phyloP scores from a whole-genome alignment of 352 stramenopile species.

The Globisporangium sylvaticum region DNA sequence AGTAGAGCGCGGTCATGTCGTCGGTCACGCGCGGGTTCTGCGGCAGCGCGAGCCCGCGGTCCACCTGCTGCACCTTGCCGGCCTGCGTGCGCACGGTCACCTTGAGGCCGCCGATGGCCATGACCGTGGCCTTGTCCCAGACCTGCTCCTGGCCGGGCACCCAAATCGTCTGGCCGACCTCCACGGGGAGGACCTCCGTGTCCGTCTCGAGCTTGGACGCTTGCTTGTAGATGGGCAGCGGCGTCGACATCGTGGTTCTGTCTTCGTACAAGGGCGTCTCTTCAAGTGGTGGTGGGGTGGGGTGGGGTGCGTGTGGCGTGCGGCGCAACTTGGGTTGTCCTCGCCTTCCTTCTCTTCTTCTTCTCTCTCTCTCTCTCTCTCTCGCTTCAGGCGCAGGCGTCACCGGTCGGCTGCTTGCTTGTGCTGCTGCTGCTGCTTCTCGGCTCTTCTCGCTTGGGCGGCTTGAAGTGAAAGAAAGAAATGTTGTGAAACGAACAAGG shows the following conservation, averaged over 20 bases:
- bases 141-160: constrained; percentile 66
- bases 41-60: constrained; percentile 65
- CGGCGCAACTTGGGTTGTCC: neutral
- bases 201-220: constrained; percentile 62
- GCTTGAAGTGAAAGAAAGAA: constrained; percentile 40
- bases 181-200: constrained; percentile 68
- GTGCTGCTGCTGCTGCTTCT: neutral
- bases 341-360: neutral
- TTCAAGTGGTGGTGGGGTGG: neutral
- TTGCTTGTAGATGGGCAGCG: constrained; percentile 64
- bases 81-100: constrained; percentile 80
- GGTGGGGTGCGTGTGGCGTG: neutral
- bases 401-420: constrained; percentile 5
- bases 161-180: constrained; percentile 71
- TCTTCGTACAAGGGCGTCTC: neutral
- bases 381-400: neutral
- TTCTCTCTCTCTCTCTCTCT: constrained; percentile 6
- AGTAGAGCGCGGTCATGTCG: constrained; percentile 94
- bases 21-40: constrained; percentile 81
- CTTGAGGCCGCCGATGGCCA: constrained; percentile 84
- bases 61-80: constrained; percentile 85
- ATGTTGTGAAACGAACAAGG: constrained; percentile 15
- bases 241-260: constrained; percentile 48
- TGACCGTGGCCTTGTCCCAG: constrained; percentile 78
- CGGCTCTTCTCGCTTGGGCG: constrained; percentile 2